phyloP scores from a whole-genome alignment of 257 asterid genomes.

The Plectranthus barbatus region DNA sequence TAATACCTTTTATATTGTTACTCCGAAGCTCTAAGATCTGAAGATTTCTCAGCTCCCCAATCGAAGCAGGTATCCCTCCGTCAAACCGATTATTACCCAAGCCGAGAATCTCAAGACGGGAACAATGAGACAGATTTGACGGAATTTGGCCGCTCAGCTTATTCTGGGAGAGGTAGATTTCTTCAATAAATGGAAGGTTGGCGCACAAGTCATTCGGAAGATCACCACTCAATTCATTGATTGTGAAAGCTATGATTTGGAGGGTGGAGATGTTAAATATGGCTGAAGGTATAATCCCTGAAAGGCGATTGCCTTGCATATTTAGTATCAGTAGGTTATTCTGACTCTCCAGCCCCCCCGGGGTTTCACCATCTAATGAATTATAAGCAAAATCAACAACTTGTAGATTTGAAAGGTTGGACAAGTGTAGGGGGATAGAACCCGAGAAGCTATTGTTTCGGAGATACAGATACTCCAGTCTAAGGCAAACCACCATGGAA shows the following conservation, averaged over 20 bases:
- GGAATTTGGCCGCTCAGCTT: conserved; percentile 9
- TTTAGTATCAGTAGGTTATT: neutral
- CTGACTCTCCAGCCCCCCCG: neutral
- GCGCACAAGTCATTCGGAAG: neutral
- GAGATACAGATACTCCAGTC: neutral
- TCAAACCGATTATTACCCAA: neutral
- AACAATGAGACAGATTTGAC: neutral
- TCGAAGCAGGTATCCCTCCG: conserved; percentile 7
- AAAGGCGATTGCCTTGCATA: neutral
- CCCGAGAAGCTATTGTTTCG: conserved; percentile 13
- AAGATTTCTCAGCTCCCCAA: conserved; percentile 1
- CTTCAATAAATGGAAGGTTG: neutral
- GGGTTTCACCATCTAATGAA: neutral
- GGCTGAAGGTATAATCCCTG: conserved; percentile 8
- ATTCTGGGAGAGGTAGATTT: neutral
- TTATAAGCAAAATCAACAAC: neutral
- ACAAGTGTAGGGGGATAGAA: neutral
- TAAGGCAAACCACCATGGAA: too few relatives aligned
- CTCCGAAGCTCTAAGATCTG: neutral
- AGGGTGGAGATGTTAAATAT: too few relatives aligned
- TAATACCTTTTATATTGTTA: conserved; percentile 1
- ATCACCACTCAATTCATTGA: neutral
- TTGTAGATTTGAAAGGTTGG: neutral
- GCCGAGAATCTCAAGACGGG: neutral
- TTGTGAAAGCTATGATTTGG: neutral